These are phyloP conservation scores for Berkeleyomyces basicola DNA, from an alignment of 2,329 filamentous ascomycete species.

Conservation along the genomic window DNA sequence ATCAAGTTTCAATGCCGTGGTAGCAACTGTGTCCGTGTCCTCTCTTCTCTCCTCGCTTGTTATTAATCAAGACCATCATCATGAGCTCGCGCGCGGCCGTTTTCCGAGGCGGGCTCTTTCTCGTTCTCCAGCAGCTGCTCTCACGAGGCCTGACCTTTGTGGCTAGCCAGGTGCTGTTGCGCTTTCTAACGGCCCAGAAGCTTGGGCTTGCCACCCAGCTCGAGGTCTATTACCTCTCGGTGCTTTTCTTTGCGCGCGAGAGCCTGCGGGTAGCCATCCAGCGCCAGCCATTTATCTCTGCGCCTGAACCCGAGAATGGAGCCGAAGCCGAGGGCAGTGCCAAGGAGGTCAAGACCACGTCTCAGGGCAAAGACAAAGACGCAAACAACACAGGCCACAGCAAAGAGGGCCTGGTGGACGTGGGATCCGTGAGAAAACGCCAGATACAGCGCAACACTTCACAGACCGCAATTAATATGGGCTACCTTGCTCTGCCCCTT, in stretches of 20 bases:
- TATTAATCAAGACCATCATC: neutral
- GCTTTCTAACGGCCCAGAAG: constrained; percentile 69
- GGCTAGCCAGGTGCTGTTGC: constrained; percentile 80
- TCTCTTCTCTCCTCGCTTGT: neutral
- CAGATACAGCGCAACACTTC: constrained; percentile 22
- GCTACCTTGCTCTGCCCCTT: constrained; percentile 58
- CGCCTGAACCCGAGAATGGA: neutral
- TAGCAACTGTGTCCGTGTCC: neutral
- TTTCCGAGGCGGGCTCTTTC: constrained; percentile 60
- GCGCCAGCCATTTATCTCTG: constrained; percentile 33
- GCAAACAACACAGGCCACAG: constrained; percentile 2
- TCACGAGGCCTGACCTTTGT: constrained; percentile 82
- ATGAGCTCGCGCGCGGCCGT: constrained; percentile 17
- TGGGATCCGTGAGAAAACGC: neutral
- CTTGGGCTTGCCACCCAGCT: constrained; percentile 79
- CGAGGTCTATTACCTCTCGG: constrained; percentile 80
- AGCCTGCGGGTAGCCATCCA: constrained; percentile 84
- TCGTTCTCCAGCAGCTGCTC: constrained; percentile 73
- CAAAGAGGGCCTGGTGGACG: neutral
- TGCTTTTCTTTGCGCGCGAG: constrained; percentile 90
- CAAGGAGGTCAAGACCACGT: neutral
- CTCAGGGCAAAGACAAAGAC: constrained; percentile 18
- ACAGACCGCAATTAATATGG: constrained; percentile 76
- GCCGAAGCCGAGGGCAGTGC: neutral
- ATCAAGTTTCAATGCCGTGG: neutral